Evolutionary conservation across 345 rosid species (phyloP).

Genomic region (Cochlearia excelsa): DNA sequence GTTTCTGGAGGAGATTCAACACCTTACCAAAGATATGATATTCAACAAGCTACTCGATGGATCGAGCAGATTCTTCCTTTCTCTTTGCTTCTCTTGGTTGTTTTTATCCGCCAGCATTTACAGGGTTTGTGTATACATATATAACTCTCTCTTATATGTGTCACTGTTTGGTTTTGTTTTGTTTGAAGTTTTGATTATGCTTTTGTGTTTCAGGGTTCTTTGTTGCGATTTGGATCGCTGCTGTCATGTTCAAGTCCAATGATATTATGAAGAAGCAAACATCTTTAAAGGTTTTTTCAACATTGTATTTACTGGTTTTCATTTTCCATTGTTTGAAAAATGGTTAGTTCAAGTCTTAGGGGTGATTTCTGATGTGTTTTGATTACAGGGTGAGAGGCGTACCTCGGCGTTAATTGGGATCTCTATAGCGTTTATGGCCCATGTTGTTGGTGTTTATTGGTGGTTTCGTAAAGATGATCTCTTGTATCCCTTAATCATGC

Average conservation of each 20-base stretch:
- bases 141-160: not conserved
- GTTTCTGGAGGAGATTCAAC: slow-evolving; percentile 41
- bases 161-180: not conserved
- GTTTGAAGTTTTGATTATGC: slow-evolving; percentile 22
- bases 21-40: slow-evolving; percentile 95
- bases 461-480: slow-evolving; percentile 92
- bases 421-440: slow-evolving; percentile 63
- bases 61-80: slow-evolving; percentile 97
- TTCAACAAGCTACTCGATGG: slow-evolving; percentile 99
- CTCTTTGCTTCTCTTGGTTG: slow-evolving; percentile 92
- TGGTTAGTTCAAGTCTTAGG: slow-evolving; percentile 21
- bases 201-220: slow-evolving; percentile 70
- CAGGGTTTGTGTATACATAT: slow-evolving; percentile 53
- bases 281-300: slow-evolving; percentile 69
- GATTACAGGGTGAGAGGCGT: slow-evolving; percentile 91
- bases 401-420: slow-evolving; percentile 71
- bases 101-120: slow-evolving; percentile 97
- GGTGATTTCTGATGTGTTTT: slow-evolving; percentile 28
- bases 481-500: slow-evolving; percentile 85
- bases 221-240: slow-evolving; percentile 95
- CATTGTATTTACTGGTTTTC: not conserved
- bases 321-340: not conserved
- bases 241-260: slow-evolving; percentile 97
- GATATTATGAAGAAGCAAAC: slow-evolving; percentile 93
- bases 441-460: slow-evolving; percentile 88